Percentiles rank a stretch among this genome's conserved stretches.
Conservation (phyloP, 2,329 filamentous ascomycete genomes). For the Scedosporium apiospermum region DNA sequence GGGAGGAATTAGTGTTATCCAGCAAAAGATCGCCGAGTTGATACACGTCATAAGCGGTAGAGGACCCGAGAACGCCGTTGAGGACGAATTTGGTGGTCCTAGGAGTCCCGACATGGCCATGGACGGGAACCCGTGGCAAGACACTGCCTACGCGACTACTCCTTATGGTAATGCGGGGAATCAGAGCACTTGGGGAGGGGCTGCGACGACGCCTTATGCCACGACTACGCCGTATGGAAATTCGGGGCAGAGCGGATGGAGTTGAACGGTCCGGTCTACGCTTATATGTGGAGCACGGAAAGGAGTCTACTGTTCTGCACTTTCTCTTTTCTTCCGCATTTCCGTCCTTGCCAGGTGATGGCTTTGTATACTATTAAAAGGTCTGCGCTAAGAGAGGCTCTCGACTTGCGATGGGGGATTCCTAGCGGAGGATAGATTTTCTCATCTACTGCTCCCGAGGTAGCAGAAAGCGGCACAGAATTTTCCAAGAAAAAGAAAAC, state of each 20-base stretch:
- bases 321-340: too few relatives aligned
- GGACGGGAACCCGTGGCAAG: constrained; percentile 46
- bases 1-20: constrained; percentile 78
- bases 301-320: too few relatives aligned
- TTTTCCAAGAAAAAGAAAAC: neutral
- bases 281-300: too few relatives aligned
- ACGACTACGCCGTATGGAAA: constrained; percentile 33
- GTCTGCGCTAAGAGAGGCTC: too few relatives aligned
- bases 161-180: constrained; percentile 51
- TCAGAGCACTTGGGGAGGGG: constrained; percentile 57
- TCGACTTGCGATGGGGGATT: too few relatives aligned
- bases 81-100: constrained; percentile 52
- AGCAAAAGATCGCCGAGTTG: constrained; percentile 79
- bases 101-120: constrained; percentile 57
- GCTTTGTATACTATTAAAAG: too few relatives aligned
- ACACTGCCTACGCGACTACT: constrained; percentile 55
- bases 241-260: constrained; percentile 12
- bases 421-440: too few relatives aligned
- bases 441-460: too few relatives aligned
- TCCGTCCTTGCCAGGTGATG: too few relatives aligned
- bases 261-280: constrained; percentile 5
- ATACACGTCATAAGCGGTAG: constrained; percentile 53
- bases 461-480: neutral
- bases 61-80: constrained; percentile 45
- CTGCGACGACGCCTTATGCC: constrained; percentile 34